Evolutionary conservation across 768 basidiomycete species (phyloP), one percentile per base, ranked within the genome.

Genomic region (Xerocomellus chrysenteron): DNA sequence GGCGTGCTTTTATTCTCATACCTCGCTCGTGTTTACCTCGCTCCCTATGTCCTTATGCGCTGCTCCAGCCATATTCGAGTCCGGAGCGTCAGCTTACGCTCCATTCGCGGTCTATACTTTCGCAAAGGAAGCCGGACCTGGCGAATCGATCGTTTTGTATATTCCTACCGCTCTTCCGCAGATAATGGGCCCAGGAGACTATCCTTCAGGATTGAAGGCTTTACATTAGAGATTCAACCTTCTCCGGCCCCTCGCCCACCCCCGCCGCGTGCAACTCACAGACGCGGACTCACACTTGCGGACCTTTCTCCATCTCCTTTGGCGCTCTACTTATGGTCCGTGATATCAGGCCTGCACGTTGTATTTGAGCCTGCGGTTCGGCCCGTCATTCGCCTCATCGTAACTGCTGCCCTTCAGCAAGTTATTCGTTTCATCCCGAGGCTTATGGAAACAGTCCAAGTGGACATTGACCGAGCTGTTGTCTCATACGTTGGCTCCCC

Each of bases 51-150:
- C 44, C 76, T 91, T 33, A 75, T 79, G 49, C 77, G 79, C 42
- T 72, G 84, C 52, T 86, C 86, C n/a, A 70, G 65, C 36, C 84
- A 80, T 61, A 74, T 91, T 57, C 84, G 85, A 32, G 78, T 90
- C 35, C 82, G 84, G 40, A 90, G 86, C 67, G 80, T 91, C 54
- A 91, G 90, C 66, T 74, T 88, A 39, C 82, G 87, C 52, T 92
- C 90, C 19, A 83, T 92, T 56, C 85, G 88, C 51, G 90, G 90
- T 35, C 74, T 92, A 21, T 90, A 86, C 70, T 79, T 89, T 57
- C 79, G 82, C 45, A 76, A 75, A 32, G 84, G 85, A 30, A 71
- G 68, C 47, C 74, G 78, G 51, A 81, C 78, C 28, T 82, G 82
- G 73, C 80, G 77, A 32, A 77, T 87, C n/a, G 88, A 91, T 55